phyloP scores from a whole-genome alignment of 1,139 yeast genomes.

The Suhomyces wounanorum region DNA sequence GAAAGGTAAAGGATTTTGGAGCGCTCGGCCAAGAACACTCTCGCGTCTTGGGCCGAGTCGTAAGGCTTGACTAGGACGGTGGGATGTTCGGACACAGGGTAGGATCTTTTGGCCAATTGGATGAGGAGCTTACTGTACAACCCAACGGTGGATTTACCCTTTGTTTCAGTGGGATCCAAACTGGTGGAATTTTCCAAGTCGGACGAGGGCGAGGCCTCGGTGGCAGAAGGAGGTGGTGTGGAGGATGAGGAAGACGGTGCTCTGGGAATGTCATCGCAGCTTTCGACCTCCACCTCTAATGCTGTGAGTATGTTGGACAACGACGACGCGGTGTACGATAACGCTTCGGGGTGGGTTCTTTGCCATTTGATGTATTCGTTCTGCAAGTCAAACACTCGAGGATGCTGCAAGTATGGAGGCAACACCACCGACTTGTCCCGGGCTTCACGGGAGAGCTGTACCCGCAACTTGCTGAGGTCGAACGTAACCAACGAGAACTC shows the following conservation, averaged over 20 bases:
- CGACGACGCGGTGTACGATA: constrained; percentile 52
- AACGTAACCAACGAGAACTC: constrained; percentile 70
- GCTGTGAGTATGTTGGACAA: constrained; percentile 58
- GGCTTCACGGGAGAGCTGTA: constrained; percentile 79
- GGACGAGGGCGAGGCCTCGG: not conserved
- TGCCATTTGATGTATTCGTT: constrained; percentile 77
- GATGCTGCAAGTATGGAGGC: constrained; percentile 75
- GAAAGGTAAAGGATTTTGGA: constrained; percentile 78
- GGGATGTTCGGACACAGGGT: constrained; percentile 53
- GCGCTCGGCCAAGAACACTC: constrained; percentile 67
- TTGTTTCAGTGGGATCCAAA: constrained; percentile 14
- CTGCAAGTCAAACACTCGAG: constrained; percentile 74
- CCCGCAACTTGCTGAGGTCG: constrained; percentile 69
- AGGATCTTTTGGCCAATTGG: constrained; percentile 55
- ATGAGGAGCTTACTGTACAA: constrained; percentile 46
- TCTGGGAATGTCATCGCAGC: constrained; percentile 14
- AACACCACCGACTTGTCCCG: constrained; percentile 70
- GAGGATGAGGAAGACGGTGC: constrained; percentile 13
- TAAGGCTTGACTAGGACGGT: constrained; percentile 70
- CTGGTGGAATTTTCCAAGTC: not conserved
- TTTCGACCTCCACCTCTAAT: constrained; percentile 52
- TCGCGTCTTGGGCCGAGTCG: constrained; percentile 71
- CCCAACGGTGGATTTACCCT: constrained; percentile 19
- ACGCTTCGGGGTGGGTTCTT: constrained; percentile 57
- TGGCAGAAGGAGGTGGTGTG: constrained; percentile 16